Conservation (phyloP, 1,284 basidiomycete species). For the Ceratorhiza oryzae-sativae region DNA sequence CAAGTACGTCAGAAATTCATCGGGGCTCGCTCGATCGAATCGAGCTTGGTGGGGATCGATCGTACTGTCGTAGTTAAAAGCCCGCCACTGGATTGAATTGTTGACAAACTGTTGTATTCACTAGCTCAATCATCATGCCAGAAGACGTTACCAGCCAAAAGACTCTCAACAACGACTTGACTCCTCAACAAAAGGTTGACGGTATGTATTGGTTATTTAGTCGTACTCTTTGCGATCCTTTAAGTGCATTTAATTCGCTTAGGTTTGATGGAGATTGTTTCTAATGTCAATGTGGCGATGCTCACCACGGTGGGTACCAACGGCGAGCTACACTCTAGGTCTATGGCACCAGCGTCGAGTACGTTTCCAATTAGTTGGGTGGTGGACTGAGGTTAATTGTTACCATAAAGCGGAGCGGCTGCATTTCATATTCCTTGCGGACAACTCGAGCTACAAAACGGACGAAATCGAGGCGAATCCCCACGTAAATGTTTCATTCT, state of each 20-base stretch:
- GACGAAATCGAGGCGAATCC: conserved; percentile 75
- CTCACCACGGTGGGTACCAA: conserved; percentile 76
- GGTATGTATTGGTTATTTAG: conserved; percentile 57
- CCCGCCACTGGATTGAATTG: too few relatives aligned
- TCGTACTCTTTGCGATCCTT: too few relatives aligned
- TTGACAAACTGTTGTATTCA: too few relatives aligned
- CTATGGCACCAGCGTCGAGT: conserved; percentile 78
- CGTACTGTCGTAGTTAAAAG: background rate
- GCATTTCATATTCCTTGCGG: conserved; percentile 74
- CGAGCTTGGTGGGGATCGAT: background rate
- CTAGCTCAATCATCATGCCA: background rate
- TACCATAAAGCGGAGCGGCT: conserved; percentile 45
- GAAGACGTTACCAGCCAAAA: conserved; percentile 67
- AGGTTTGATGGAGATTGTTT: conserved; percentile 69
- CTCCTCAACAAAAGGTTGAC: conserved; percentile 69
- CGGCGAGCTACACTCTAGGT: conserved; percentile 80
- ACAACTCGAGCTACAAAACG: conserved; percentile 77
- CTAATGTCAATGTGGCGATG: conserved; percentile 73
- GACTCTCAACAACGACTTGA: conserved; percentile 61
- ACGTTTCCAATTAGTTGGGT: conserved; percentile 46
- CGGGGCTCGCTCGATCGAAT: background rate
- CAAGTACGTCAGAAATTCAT: background rate
- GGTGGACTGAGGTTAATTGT: background rate
- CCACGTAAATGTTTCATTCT: conserved; percentile 83
- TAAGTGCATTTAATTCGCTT: too few relatives aligned